These are phyloP conservation scores for Zymoseptoria tritici DNA, from an alignment of 2,329 filamentous ascomycete species.

Conservation along the genomic window DNA sequence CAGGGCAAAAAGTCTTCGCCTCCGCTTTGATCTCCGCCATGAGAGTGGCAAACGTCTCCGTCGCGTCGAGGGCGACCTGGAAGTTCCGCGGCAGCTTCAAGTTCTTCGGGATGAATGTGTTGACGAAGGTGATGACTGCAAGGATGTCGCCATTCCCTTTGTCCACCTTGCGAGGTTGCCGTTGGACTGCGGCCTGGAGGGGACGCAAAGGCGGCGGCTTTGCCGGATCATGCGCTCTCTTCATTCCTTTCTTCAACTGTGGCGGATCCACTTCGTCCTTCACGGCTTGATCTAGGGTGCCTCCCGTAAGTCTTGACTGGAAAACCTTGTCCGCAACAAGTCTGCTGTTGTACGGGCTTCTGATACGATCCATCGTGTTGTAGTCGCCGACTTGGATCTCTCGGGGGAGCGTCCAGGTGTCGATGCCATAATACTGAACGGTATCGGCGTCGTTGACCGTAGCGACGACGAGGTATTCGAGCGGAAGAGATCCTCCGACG, in stretches of 20 bases:
- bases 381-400: not conserved
- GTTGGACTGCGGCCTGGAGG: not conserved
- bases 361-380: not conserved
- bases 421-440: not conserved
- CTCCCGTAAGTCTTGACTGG: not conserved
- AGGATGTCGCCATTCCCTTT: not conserved
- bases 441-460: not conserved
- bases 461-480: not conserved
- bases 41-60: not conserved
- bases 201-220: not conserved
- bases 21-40: not conserved
- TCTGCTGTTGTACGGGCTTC: not conserved
- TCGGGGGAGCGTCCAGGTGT: not conserved
- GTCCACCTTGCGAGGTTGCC: not conserved
- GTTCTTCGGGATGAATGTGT: not conserved
- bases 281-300: not conserved
- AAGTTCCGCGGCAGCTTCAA: not conserved
- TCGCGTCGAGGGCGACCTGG: not conserved
- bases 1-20: not conserved
- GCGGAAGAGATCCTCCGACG: not conserved
- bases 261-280: not conserved
- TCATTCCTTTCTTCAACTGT: not conserved
- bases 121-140: slow-evolving; percentile 1
- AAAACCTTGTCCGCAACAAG: not conserved
- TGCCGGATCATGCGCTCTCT: not conserved